Conservation (phyloP, 2,329 filamentous ascomycete species). For the Dryadomyces quercus-mongolicae region DNA sequence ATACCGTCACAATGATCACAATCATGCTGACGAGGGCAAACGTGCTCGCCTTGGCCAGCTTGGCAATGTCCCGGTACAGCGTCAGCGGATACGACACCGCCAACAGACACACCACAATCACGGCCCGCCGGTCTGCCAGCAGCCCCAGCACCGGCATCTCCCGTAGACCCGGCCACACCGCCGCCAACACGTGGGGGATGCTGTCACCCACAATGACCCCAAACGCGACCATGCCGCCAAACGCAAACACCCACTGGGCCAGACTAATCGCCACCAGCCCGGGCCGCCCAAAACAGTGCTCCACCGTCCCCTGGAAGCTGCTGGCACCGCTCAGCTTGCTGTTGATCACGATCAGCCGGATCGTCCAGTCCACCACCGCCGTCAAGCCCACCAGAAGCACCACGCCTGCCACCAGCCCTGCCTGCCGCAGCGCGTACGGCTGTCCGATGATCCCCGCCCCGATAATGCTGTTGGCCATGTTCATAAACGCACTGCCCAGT, state of each 20-base stretch:
- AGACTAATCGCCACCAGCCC: slow-evolving; percentile 80
- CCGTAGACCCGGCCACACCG: slow-evolving; percentile 65
- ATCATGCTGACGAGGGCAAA: slow-evolving; percentile 87
- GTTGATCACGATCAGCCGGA: slow-evolving; percentile 92
- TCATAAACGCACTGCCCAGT: slow-evolving; percentile 88
- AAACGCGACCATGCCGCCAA: slow-evolving; percentile 97
- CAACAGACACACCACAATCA: slow-evolving; percentile 80
- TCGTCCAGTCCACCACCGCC: slow-evolving; percentile 89
- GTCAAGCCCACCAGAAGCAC: slow-evolving; percentile 70
- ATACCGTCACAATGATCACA: slow-evolving; percentile 76
- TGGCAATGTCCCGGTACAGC: slow-evolving; percentile 91
- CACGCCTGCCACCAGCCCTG: slow-evolving; percentile 71
- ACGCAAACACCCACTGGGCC: slow-evolving; percentile 97
- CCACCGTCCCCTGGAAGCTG: slow-evolving; percentile 91
- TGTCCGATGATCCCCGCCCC: slow-evolving; percentile 67
- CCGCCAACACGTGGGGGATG: slow-evolving; percentile 78
- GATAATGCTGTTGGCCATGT: slow-evolving; percentile 99
- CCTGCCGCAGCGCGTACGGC: slow-evolving; percentile 91
- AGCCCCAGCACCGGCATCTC: slow-evolving; percentile 69
- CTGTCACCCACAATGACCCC: slow-evolving; percentile 95
- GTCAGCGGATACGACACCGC: slow-evolving; percentile 84
- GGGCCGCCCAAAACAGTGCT: slow-evolving; percentile 82
- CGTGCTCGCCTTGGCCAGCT: slow-evolving; percentile 94
- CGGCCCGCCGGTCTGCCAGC: slow-evolving; percentile 66
- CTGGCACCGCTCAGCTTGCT: slow-evolving; percentile 90